Evolutionary conservation across 2,329 filamentous ascomycete species (phyloP).

Genomic region (Chrysosporium keratinophilum): DNA sequence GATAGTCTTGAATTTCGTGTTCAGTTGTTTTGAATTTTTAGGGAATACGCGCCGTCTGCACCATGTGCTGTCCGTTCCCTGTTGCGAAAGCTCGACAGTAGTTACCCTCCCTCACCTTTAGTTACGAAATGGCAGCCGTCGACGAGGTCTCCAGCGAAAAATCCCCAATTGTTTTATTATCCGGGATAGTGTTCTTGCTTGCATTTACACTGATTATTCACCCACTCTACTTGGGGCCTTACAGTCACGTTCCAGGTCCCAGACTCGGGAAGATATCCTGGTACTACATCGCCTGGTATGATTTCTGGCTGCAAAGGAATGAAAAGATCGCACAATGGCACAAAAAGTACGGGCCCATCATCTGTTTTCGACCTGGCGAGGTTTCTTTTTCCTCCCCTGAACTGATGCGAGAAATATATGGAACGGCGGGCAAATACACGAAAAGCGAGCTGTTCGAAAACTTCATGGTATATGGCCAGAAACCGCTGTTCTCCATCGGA

Average conservation of each 20-base stretch:
- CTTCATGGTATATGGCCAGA: constrained; percentile 7
- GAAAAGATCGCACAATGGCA: constrained; percentile 9
- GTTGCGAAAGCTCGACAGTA: no score
- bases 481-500: constrained; percentile 5
- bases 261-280: constrained; percentile 1
- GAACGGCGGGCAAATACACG: constrained; percentile 1
- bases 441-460: constrained; percentile 6
- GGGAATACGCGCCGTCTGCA: no score
- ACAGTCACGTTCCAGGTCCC: constrained; percentile 3
- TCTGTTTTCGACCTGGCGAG: constrained; percentile 5
- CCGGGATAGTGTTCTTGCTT: neutral
- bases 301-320: constrained; percentile 5
- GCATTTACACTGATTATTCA: neutral
- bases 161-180: neutral
- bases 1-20: no score
- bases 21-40: no score
- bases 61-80: no score
- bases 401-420: constrained; percentile 7
- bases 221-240: constrained; percentile 3
- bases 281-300: constrained; percentile 8
- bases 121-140: neutral
- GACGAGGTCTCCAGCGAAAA: neutral
- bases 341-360: neutral
- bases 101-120: neutral
- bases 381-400: neutral